These are phyloP conservation scores for Saposhnikovia divaricata DNA, from an alignment of 129 eudicot genomes.

Conservation along the genomic window DNA sequence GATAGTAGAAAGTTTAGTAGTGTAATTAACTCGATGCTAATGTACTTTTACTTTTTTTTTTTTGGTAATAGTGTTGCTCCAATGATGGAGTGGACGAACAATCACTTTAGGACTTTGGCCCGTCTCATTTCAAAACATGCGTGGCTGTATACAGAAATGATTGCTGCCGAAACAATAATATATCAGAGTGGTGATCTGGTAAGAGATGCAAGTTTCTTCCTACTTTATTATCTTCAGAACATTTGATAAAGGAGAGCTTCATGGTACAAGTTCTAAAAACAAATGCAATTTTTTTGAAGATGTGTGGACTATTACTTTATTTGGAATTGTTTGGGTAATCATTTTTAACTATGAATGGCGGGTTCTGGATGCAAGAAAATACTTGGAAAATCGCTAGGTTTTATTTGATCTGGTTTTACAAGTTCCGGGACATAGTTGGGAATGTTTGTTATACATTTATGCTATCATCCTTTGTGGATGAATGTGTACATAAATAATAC, in stretches of 20 bases:
- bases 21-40: not conserved
- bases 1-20: not conserved
- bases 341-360: not conserved
- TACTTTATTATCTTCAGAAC: not conserved
- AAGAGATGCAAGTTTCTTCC: constrained; percentile 10
- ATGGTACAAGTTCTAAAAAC: not conserved
- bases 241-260: not conserved
- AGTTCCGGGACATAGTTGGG: not conserved
- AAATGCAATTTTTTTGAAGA: not conserved
- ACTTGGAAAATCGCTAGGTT: not conserved
- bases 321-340: not conserved
- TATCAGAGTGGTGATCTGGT: constrained; percentile 85
- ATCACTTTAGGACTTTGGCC: constrained; percentile 75
- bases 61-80: constrained; percentile 70
- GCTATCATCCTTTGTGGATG: not conserved
- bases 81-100: constrained; percentile 96
- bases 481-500: not conserved
- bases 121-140: constrained; percentile 82
- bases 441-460: too few species aligned
- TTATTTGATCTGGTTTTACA: not conserved
- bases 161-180: constrained; percentile 93
- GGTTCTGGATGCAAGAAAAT: not conserved
- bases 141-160: constrained; percentile 96
- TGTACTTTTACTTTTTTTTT: not conserved
- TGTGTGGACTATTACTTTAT: not conserved